Percentiles rank a stretch among this genome's conserved stretches.
Evolutionary conservation across 208 protist genomes (phyloP).

Genomic region (Acanthamoeba lenticulata): DNA sequence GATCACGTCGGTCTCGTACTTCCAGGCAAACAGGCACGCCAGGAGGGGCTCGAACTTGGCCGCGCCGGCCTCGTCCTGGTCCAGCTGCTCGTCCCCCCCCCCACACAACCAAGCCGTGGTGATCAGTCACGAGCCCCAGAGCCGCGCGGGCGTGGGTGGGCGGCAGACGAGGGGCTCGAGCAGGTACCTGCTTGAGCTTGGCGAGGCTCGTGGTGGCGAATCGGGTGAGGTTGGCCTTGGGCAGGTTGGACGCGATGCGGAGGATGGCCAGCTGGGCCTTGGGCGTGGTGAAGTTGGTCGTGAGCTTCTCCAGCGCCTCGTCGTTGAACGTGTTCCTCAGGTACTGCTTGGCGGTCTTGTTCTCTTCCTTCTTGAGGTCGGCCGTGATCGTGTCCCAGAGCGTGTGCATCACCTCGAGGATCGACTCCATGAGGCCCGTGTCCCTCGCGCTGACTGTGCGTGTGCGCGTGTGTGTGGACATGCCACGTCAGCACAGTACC

Average conservation of each 20-base stretch:
- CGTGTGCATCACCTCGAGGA: background rate
- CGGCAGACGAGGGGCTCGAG: too few relatives aligned
- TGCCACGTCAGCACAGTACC: background rate
- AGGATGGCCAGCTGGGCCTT: background rate
- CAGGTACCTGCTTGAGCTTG: background rate
- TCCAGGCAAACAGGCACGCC: background rate
- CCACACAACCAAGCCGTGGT: background rate
- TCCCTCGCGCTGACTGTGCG: background rate
- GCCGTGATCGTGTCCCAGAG: background rate
- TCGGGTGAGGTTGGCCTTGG: background rate
- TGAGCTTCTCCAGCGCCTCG: background rate
- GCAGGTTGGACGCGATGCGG: background rate
- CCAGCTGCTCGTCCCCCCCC: background rate
- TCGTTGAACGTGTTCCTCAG: background rate
- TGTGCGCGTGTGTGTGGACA: background rate
- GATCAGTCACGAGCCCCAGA: background rate
- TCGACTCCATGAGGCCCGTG: background rate
- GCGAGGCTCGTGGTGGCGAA: background rate
- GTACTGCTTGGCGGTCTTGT: conserved; percentile 13
- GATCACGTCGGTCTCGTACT: background rate
- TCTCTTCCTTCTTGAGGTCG: conserved; percentile 27
- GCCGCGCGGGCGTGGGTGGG: too few relatives aligned
- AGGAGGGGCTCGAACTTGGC: background rate
- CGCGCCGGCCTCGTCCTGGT: background rate
- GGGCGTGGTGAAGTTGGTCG: background rate